Evolutionary conservation across 2,329 filamentous ascomycete genomes (phyloP).

Genomic region (Capronia americana): DNA sequence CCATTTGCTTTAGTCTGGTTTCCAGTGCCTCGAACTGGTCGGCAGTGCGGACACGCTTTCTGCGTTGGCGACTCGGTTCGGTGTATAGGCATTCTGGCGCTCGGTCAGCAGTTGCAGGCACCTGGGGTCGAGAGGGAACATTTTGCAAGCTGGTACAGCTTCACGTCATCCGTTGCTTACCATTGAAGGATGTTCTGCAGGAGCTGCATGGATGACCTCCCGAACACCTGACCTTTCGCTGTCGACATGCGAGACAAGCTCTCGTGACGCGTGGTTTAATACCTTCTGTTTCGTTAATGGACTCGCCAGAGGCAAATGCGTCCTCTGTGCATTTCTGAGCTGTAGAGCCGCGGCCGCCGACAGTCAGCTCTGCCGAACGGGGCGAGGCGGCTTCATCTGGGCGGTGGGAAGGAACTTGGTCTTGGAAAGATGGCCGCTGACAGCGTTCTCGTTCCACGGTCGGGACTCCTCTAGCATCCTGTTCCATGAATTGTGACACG

Average conservation of each 20-base stretch:
- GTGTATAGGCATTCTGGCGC: conserved; percentile 9
- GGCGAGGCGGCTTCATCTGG: too few relatives aligned
- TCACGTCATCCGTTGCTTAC: background rate
- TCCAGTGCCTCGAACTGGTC: conserved; percentile 18
- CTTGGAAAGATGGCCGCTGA: too few relatives aligned
- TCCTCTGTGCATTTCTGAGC: too few relatives aligned
- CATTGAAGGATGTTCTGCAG: conserved; percentile 16
- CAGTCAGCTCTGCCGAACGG: too few relatives aligned
- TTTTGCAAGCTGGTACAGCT: too few relatives aligned
- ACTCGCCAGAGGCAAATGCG: too few relatives aligned
- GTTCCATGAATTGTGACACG: too few relatives aligned
- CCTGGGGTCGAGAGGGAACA: background rate
- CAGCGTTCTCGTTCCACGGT: too few relatives aligned
- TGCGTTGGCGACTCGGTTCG: conserved; percentile 13
- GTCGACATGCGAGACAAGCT: conserved; percentile 14
- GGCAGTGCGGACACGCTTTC: conserved; percentile 9
- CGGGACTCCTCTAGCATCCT: too few relatives aligned
- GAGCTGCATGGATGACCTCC: conserved; percentile 11
- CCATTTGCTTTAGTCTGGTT: conserved; percentile 6
- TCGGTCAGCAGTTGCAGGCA: conserved; percentile 1
- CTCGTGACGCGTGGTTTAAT: background rate
- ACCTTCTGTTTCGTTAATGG: background rate
- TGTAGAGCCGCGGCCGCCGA: too few relatives aligned
- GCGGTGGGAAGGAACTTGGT: too few relatives aligned
- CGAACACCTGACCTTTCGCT: conserved; percentile 15